Conservation (phyloP, 2,329 filamentous ascomycete genomes). For the Atkinsonella texensis region DNA sequence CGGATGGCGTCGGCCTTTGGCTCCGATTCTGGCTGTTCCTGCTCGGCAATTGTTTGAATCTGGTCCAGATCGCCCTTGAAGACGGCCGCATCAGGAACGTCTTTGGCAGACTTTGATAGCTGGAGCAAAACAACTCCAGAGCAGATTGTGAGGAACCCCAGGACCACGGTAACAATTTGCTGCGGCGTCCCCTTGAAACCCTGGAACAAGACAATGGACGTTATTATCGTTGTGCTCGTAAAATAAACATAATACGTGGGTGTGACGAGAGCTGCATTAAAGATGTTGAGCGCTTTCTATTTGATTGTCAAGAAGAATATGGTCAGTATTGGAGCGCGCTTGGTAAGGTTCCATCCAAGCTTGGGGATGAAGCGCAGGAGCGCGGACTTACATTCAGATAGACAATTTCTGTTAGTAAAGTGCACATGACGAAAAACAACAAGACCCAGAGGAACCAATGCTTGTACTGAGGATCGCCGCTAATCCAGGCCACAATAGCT, state of each 20-base stretch:
- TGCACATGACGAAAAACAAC: conserved; percentile 80
- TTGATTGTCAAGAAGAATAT: background rate
- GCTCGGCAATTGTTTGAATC: conserved; percentile 86
- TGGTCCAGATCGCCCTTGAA: conserved; percentile 91
- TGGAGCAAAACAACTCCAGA: conserved; percentile 84
- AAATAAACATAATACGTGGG: conserved; percentile 99
- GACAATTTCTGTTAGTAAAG: conserved; percentile 84
- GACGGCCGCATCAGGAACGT: conserved; percentile 85
- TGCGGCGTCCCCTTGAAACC: conserved; percentile 81
- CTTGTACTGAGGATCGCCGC: conserved; percentile 80
- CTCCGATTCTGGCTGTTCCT: conserved; percentile 91
- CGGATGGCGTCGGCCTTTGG: conserved; percentile 94
- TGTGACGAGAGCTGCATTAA: conserved; percentile 92
- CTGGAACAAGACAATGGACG: conserved; percentile 81
- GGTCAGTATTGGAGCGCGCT: background rate
- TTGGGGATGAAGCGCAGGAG: background rate
- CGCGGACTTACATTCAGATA: conserved; percentile 69
- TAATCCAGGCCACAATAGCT: conserved; percentile 77
- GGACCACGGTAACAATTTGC: conserved; percentile 76
- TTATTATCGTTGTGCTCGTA: conserved; percentile 88
- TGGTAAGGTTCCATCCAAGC: no score
- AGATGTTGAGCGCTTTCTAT: conserved; percentile 95
- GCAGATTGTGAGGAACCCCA: conserved; percentile 91
- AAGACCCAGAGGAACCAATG: conserved; percentile 95
- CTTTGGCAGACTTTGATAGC: conserved; percentile 95